These are phyloP conservation scores for Blastobotrys ciferrii DNA, from an alignment of 1,139 yeast species.

Conservation along the genomic window DNA sequence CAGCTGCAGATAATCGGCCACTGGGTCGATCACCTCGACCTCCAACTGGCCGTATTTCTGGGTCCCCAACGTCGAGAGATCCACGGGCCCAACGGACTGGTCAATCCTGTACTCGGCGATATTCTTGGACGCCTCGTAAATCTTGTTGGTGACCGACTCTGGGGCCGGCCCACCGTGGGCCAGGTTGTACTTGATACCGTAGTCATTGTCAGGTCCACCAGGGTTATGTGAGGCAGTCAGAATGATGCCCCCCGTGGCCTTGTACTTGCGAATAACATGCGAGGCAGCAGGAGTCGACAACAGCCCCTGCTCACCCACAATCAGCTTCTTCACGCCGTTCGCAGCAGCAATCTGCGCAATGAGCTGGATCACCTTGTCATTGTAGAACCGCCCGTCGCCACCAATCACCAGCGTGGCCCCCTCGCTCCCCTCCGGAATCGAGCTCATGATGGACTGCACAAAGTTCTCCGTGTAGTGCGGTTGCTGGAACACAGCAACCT, in stretches of 20 bases:
- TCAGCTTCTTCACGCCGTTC: slow-evolving; percentile 80
- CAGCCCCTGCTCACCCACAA: slow-evolving; percentile 84
- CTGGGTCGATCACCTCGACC: slow-evolving; percentile 81
- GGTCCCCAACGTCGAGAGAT: slow-evolving; percentile 58
- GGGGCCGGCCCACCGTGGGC: slow-evolving; percentile 99
- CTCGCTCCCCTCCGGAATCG: slow-evolving; percentile 86
- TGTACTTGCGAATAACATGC: slow-evolving; percentile 73
- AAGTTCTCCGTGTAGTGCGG: slow-evolving; percentile 89
- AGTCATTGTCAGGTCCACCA: slow-evolving; percentile 92
- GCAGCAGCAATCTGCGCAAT: slow-evolving; percentile 86
- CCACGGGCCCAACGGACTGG: slow-evolving; percentile 55
- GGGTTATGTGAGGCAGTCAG: slow-evolving; percentile 98
- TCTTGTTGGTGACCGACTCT: slow-evolving; percentile 84
- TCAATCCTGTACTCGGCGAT: slow-evolving; percentile 61
- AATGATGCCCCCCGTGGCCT: slow-evolving; percentile 92
- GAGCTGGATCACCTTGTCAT: slow-evolving; percentile 74
- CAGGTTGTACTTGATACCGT: slow-evolving; percentile 94
- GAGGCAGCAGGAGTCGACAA: slow-evolving; percentile 96
- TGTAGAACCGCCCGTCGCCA: slow-evolving; percentile 95
- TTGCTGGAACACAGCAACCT: slow-evolving; percentile 79
- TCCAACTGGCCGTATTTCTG: slow-evolving; percentile 50
- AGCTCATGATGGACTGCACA: slow-evolving; percentile 76
- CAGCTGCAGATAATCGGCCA: slow-evolving; percentile 72
- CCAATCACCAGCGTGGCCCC: slow-evolving; percentile 85
- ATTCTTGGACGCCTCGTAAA: slow-evolving; percentile 64